Base-by-base conservation (phyloP, 1,139 yeast species). In the Saccharomyces hybrid region DNA sequence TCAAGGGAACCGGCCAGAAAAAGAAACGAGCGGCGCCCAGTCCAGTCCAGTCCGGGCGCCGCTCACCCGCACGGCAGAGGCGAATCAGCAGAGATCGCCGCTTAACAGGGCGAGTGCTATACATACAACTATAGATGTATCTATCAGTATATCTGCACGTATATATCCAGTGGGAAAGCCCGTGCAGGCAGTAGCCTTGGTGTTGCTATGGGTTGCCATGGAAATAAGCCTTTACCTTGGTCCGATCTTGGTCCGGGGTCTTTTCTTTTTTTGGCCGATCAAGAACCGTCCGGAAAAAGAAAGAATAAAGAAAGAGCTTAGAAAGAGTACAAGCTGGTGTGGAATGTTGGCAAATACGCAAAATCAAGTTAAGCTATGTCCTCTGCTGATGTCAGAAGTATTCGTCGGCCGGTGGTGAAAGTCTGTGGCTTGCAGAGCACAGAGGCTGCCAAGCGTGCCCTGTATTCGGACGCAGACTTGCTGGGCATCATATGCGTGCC, bases 401-500 rank as follows among this genome's bases (percentile, higher is more conserved):
- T 5, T 38, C 7, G 8, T 23, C 14, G 14, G 11, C 50, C 55
- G 4, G 16, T 70, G 8, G 69, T 87, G 16, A 93, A 93, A 68
- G 83, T 91, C 2, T 93, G 99, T 70, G 99, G 99, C 0, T 67
- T 91, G 27, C 80, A 80, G 62, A 77, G 86, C 2, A 68, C 72
- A 0, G 86, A 82, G 49, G 88, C 89, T 0, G 98, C 97, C 0
- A 59, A 71, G 34, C 68, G 66, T 3, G 97, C 97, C 0, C 72
- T 89, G 7, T 80, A 78, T 0, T 63, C 75, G 11, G 95, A 95
- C 0, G 91, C 97, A 0, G 81, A 86, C 60, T 70, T 89, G 52
- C 64, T 93, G 5, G 99, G 99, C 1, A 81, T 88, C 67, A 93
- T 93, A 46, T 68, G 93, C 65, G 98, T 89, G 1, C 98, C 98